phyloP scores from a whole-genome alignment of 2,329 filamentous ascomycete genomes.

The Amylocarpus encephaloides region DNA sequence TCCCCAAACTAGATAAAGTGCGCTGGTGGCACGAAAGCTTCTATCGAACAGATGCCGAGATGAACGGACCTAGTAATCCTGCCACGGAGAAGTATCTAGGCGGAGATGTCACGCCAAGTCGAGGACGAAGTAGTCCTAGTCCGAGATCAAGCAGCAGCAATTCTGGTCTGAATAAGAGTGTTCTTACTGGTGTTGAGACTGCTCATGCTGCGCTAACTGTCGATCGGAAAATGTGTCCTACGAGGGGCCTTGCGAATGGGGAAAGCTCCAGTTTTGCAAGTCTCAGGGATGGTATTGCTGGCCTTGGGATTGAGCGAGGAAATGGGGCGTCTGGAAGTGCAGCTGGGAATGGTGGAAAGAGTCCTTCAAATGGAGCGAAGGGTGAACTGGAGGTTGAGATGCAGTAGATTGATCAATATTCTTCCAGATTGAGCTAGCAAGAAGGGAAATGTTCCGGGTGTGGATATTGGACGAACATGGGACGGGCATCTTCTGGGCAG shows the following conservation, averaged over 20 bases:
- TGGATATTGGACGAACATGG: background rate
- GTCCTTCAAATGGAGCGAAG: conserved; percentile 17
- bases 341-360: conserved; percentile 13
- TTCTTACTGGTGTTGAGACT: conserved; percentile 28
- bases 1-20: conserved; percentile 71
- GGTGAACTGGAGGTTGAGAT: conserved; percentile 43
- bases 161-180: conserved; percentile 8
- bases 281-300: conserved; percentile 40
- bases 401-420: conserved; percentile 32
- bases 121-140: conserved; percentile 3
- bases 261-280: conserved; percentile 32
- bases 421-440: background rate
- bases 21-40: conserved; percentile 93
- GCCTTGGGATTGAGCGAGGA: conserved; percentile 35
- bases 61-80: conserved; percentile 67
- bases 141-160: conserved; percentile 6
- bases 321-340: conserved; percentile 19
- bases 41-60: conserved; percentile 79
- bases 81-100: conserved; percentile 33
- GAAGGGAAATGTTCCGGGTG: no score
- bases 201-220: conserved; percentile 16
- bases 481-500: background rate
- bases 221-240: conserved; percentile 2
- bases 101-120: background rate
- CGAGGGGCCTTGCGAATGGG: conserved; percentile 24